Conservation (phyloP, 805 yeast genomes). For the Ogataea corticis region DNA sequence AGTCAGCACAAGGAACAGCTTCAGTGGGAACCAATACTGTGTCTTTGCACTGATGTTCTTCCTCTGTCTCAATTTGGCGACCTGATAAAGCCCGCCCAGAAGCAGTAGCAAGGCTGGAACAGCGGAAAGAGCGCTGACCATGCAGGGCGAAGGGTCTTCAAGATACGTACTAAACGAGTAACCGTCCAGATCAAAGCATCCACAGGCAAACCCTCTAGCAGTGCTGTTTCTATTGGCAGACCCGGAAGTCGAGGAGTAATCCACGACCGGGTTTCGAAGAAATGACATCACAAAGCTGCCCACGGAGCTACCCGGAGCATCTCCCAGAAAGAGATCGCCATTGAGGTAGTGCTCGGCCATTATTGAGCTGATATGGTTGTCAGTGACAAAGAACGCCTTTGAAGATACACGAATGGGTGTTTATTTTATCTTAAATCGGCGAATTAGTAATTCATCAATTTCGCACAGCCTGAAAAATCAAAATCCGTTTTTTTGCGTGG, state of each 20-base stretch:
- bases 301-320: slow-evolving; percentile 7
- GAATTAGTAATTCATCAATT: slow-evolving; percentile 2
- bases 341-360: slow-evolving; percentile 8
- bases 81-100: slow-evolving; percentile 41
- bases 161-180: slow-evolving; percentile 40
- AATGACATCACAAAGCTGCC: slow-evolving; percentile 3
- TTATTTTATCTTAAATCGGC: background rate
- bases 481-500: background rate
- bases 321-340: slow-evolving; percentile 3
- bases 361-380: background rate
- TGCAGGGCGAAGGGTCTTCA: slow-evolving; percentile 54
- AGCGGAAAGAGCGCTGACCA: slow-evolving; percentile 45
- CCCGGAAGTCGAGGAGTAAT: background rate
- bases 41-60: slow-evolving; percentile 32
- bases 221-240: background rate
- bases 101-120: slow-evolving; percentile 38
- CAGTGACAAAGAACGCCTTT: background rate
- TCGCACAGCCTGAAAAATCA: background rate
- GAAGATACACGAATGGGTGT: too few relatives aligned
- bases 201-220: slow-evolving; percentile 5
- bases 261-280: background rate
- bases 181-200: slow-evolving; percentile 44
- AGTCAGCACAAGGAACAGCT: slow-evolving; percentile 39
- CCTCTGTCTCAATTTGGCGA: slow-evolving; percentile 34
- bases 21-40: slow-evolving; percentile 43